These are phyloP conservation scores for Termitomyces sp. DNA, from an alignment of 768 basidiomycete genomes.

Conservation along the genomic window DNA sequence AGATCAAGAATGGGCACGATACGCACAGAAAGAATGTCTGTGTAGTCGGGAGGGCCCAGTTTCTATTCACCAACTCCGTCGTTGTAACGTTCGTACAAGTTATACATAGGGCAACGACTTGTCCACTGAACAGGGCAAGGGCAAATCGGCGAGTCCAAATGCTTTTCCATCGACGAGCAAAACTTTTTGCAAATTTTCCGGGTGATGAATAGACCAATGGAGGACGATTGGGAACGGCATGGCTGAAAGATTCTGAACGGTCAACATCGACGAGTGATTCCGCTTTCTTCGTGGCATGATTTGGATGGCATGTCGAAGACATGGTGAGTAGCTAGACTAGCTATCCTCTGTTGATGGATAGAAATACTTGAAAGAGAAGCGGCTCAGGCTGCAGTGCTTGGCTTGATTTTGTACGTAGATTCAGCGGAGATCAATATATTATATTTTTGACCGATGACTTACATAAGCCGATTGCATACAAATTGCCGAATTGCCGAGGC, in stretches of 20 bases:
- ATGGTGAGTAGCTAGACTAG: background rate
- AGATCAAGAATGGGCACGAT: background rate
- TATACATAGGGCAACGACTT: constrained; percentile 82
- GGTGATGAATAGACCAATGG: constrained; percentile 64
- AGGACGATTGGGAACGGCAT: constrained; percentile 35
- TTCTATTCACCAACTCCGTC: constrained; percentile 63
- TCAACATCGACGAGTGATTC: constrained; percentile 8
- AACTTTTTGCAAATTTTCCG: constrained; percentile 45
- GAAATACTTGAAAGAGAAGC: background rate
- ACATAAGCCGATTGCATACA: background rate
- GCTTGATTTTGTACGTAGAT: background rate
- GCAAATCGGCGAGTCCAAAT: constrained; percentile 76
- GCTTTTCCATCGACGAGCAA: constrained; percentile 60
- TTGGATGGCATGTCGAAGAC: constrained; percentile 3
- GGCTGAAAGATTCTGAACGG: constrained; percentile 4
- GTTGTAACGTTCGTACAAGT: constrained; percentile 88
- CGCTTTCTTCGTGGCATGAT: constrained; percentile 12
- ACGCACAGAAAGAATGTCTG: constrained; percentile 82
- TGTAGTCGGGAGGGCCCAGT: constrained; percentile 74
- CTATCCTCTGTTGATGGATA: background rate
- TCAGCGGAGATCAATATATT: background rate
- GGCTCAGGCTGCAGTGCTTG: background rate
- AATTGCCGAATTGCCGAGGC: background rate
- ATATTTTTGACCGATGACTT: background rate
- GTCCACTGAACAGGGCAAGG: constrained; percentile 68